phyloP scores from a whole-genome alignment of 345 rosid genomes.

The Eucalyptus marginata region DNA sequence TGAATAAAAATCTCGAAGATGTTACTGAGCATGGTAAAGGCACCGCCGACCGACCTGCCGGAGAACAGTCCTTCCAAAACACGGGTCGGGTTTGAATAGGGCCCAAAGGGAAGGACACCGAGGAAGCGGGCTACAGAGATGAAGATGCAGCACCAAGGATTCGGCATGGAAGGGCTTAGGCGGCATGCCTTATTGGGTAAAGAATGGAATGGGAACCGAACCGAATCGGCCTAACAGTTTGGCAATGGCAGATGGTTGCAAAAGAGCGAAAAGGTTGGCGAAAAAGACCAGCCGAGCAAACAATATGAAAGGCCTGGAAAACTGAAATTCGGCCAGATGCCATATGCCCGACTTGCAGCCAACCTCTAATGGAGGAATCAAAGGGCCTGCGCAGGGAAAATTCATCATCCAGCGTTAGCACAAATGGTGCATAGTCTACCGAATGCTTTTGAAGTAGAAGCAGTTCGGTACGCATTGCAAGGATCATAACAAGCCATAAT shows the following conservation, averaged over 20 bases:
- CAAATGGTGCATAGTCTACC: background rate
- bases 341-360: background rate
- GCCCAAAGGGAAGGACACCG: background rate
- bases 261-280: background rate
- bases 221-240: background rate
- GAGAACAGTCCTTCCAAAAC: background rate
- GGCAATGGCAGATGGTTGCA: background rate
- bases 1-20: background rate
- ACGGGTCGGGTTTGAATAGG: no score
- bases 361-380: background rate
- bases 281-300: background rate
- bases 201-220: background rate
- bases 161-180: background rate
- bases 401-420: background rate
- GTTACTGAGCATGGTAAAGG: background rate
- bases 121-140: background rate
- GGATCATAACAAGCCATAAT: background rate
- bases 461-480: background rate
- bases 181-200: background rate
- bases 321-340: background rate
- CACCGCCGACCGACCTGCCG: accelerated
- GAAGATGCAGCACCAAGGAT: background rate
- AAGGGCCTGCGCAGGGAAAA: background rate
- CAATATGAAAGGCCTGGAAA: background rate
- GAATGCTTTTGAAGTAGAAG: background rate